These are phyloP conservation scores for Aspergillus spinulosporus DNA, from an alignment of 2,329 filamentous ascomycete species.

Conservation along the genomic window DNA sequence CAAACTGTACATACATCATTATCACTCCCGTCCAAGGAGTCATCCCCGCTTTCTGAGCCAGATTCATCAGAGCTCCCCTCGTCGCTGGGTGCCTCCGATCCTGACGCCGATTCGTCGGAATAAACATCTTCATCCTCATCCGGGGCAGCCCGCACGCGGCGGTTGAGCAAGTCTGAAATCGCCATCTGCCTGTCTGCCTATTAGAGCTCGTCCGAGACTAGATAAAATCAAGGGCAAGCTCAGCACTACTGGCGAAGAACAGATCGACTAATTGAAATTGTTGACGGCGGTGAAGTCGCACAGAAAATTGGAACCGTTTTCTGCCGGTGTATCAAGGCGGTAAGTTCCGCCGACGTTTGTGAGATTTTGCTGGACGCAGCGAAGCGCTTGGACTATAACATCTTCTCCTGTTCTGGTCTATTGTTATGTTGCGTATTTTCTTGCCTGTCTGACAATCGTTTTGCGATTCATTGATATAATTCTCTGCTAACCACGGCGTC, in stretches of 20 bases:
- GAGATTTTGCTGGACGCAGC: not conserved
- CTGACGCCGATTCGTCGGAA: slow-evolving; percentile 31
- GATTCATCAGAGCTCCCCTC: slow-evolving; percentile 20
- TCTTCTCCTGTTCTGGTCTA: not conserved
- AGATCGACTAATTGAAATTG: not conserved
- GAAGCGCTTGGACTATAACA: not conserved
- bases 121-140: slow-evolving; percentile 46
- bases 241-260: not conserved
- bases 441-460: not conserved
- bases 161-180: slow-evolving; percentile 41
- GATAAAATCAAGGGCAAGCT: not conserved
- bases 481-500: not conserved
- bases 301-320: slow-evolving; percentile 26
- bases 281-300: slow-evolving; percentile 14
- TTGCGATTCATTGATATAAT: not conserved
- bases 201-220: not conserved
- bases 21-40: slow-evolving; percentile 15
- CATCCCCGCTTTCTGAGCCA: slow-evolving; percentile 18
- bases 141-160: slow-evolving; percentile 43
- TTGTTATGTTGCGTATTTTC: not conserved
- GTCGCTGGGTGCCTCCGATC: slow-evolving; percentile 23
- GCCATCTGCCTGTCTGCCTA: slow-evolving; percentile 29
- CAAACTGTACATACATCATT: slow-evolving; percentile 3
- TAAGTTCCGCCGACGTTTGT: slow-evolving; percentile 13
- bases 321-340: slow-evolving; percentile 29